Evolutionary conservation across 495 filamentous ascomycete genomes (phyloP).

Genomic region (Trichoderma reesei): DNA sequence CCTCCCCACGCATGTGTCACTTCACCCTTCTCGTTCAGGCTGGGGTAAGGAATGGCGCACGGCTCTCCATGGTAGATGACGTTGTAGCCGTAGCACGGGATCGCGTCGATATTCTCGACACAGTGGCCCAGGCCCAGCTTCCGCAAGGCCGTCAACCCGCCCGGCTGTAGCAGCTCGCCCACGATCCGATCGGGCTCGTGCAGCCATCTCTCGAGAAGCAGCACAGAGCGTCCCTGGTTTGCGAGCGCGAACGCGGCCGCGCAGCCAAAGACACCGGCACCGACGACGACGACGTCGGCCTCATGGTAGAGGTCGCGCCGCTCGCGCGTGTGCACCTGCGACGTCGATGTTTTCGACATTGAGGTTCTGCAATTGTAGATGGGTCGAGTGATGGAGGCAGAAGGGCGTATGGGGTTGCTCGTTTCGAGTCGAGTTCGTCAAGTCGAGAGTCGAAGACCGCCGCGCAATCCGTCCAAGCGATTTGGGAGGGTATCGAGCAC

Average conservation of each 20-base stretch:
- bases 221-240: constrained; percentile 78
- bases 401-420: neutral
- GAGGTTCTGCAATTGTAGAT: neutral
- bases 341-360: constrained; percentile 1
- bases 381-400: neutral
- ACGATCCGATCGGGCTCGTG: constrained; percentile 96
- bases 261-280: constrained; percentile 83
- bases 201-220: constrained; percentile 80
- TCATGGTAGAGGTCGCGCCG: constrained; percentile 36
- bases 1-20: constrained; percentile 12
- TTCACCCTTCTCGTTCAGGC: constrained; percentile 22
- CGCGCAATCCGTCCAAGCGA: too few relatives aligned
- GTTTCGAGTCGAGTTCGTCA: neutral
- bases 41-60: constrained; percentile 69
- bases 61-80: constrained; percentile 71
- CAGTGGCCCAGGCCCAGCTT: constrained; percentile 72
- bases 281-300: constrained; percentile 77
- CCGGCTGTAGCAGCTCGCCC: constrained; percentile 89
- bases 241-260: constrained; percentile 74
- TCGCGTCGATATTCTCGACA: constrained; percentile 81
- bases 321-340: constrained; percentile 21
- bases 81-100: constrained; percentile 75
- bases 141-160: constrained; percentile 72
- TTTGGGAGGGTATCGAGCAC: too few relatives aligned
- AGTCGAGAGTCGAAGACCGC: neutral